phyloP scores from a whole-genome alignment of 2,329 filamentous ascomycete species.

The Microdochium paspali region DNA sequence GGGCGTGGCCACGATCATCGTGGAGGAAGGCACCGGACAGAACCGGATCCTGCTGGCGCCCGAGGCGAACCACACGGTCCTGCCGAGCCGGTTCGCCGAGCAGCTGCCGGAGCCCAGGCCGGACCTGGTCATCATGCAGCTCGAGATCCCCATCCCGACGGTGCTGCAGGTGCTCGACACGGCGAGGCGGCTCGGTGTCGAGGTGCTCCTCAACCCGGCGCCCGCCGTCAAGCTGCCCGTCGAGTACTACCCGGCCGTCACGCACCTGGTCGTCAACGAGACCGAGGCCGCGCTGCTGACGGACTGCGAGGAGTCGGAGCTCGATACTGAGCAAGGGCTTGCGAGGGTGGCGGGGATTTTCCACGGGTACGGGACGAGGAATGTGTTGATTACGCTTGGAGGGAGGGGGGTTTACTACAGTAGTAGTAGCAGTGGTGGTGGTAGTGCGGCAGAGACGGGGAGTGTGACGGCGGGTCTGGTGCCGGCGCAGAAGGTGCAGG shows the following conservation, averaged over 20 bases:
- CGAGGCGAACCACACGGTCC: slow-evolving; percentile 54
- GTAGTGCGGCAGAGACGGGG: slow-evolving; percentile 21
- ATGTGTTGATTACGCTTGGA: slow-evolving; percentile 79
- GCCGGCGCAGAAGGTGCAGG: slow-evolving; percentile 57
- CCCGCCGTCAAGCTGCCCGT: slow-evolving; percentile 61
- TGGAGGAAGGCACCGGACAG: slow-evolving; percentile 63
- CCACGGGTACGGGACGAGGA: slow-evolving; percentile 57
- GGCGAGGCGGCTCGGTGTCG: slow-evolving; percentile 36
- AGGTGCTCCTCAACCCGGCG: slow-evolving; percentile 78
- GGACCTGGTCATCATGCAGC: slow-evolving; percentile 64
- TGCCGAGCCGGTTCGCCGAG: slow-evolving; percentile 22
- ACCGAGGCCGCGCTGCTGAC: slow-evolving; percentile 73
- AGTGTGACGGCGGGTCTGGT: slow-evolving; percentile 36
- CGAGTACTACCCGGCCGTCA: slow-evolving; percentile 56
- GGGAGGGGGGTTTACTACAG: slow-evolving; percentile 64
- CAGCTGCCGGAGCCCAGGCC: slow-evolving; percentile 28
- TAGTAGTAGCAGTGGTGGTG: slow-evolving; percentile 21
- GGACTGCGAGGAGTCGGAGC: slow-evolving; percentile 37
- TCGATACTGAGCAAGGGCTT: slow-evolving; percentile 35
- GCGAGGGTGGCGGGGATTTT: slow-evolving; percentile 48
- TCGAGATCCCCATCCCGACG: slow-evolving; percentile 63
- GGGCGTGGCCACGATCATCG: slow-evolving; percentile 66
- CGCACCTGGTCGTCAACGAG: slow-evolving; percentile 83
- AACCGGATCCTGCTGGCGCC: slow-evolving; percentile 69
- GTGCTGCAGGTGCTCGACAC: slow-evolving; percentile 51